phyloP scores from a whole-genome alignment of 1,284 basidiomycete genomes.

The Moniliella sp. region DNA sequence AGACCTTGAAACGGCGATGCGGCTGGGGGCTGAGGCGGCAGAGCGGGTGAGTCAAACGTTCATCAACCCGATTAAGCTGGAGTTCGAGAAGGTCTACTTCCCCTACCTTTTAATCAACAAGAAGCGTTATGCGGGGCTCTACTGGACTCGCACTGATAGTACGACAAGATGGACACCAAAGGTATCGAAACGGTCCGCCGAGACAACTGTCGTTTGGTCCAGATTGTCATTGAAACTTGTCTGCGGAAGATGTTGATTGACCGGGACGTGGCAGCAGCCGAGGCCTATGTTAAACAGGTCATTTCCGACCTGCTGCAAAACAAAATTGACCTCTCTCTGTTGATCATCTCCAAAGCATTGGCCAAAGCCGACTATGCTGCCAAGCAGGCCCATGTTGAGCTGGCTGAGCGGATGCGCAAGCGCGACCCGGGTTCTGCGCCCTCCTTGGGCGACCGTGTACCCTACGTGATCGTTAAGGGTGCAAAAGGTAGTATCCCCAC shows the following conservation, averaged over 20 bases:
- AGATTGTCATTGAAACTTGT: slow-evolving; percentile 32
- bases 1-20: slow-evolving; percentile 24
- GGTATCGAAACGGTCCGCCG: slow-evolving; percentile 33
- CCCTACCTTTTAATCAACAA: slow-evolving; percentile 33
- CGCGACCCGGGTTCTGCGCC: slow-evolving; percentile 31
- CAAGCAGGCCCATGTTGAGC: slow-evolving; percentile 31
- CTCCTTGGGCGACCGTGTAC: slow-evolving; percentile 29
- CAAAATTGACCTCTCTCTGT: slow-evolving; percentile 33
- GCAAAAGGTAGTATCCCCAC: slow-evolving; percentile 17
- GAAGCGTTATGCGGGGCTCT: slow-evolving; percentile 32
- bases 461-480: slow-evolving; percentile 32
- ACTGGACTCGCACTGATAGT: slow-evolving; percentile 28
- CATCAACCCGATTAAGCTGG: slow-evolving; percentile 28
- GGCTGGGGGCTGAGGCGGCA: slow-evolving; percentile 64
- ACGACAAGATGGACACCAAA: slow-evolving; percentile 35
- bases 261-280: slow-evolving; percentile 31
- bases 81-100: slow-evolving; percentile 33
- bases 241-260: slow-evolving; percentile 33
- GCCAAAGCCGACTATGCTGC: slow-evolving; percentile 27
- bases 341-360: slow-evolving; percentile 31
- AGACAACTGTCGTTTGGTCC: slow-evolving; percentile 32
- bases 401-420: slow-evolving; percentile 32
- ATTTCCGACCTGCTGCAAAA: slow-evolving; percentile 32
- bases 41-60: slow-evolving; percentile 46
- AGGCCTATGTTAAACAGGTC: slow-evolving; percentile 22